Evolutionary conservation across 306 rosid genomes (phyloP).

Genomic region (Begonia masoniana): DNA sequence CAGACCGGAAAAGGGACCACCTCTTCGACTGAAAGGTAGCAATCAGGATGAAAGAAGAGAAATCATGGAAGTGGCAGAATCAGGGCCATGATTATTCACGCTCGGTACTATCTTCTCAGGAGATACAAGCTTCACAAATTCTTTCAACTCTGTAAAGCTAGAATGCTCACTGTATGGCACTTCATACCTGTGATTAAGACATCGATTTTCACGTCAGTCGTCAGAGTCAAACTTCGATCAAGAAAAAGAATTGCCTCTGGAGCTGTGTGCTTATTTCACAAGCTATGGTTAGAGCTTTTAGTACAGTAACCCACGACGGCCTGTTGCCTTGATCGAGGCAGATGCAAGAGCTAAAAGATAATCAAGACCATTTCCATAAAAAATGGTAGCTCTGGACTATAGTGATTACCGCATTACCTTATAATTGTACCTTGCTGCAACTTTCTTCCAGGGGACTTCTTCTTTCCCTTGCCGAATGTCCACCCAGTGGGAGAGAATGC

Average conservation of each 20-base stretch:
- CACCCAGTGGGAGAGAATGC: slow-evolving; percentile 98
- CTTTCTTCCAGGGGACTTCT: slow-evolving; percentile 81
- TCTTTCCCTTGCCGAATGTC: slow-evolving; percentile 85
- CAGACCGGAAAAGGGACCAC: too few species aligned
- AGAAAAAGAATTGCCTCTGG: too few species aligned
- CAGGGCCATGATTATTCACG: slow-evolving; percentile 72
- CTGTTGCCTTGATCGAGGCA: too few species aligned
- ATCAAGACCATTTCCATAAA: not conserved
- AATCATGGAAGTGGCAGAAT: slow-evolving; percentile 66
- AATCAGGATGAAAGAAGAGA: slow-evolving; percentile 52
- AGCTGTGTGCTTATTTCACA: too few species aligned
- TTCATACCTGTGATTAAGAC: slow-evolving; percentile 47
- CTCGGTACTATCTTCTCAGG: slow-evolving; percentile 75
- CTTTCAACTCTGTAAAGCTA: slow-evolving; percentile 80
- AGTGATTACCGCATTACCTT: slow-evolving; percentile 30
- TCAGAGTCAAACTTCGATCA: not conserved
- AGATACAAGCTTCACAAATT: slow-evolving; percentile 65
- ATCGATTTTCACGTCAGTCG: not conserved
- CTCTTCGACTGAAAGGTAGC: too few species aligned
- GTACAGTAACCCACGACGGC: too few species aligned
- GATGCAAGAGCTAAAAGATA: not conserved
- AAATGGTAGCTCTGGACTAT: slow-evolving; percentile 4
- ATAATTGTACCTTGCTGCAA: slow-evolving; percentile 90
- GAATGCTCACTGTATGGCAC: slow-evolving; percentile 92
- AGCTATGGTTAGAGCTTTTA: too few species aligned